phyloP scores from a whole-genome alignment of 768 basidiomycete genomes.

The Tylopilus felleus region DNA sequence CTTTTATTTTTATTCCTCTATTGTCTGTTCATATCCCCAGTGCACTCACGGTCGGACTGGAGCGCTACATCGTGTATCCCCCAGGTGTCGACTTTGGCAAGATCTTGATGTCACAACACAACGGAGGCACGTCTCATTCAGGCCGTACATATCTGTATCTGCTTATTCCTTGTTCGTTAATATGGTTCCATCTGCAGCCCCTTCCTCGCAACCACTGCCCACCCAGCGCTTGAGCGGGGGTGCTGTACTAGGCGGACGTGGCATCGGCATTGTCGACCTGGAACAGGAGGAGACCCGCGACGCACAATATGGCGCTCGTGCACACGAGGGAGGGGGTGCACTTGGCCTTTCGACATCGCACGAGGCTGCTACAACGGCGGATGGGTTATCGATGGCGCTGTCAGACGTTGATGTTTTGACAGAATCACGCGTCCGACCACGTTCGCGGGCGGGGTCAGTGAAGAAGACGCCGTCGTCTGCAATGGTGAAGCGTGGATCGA shows the following conservation, averaged over 20 bases:
- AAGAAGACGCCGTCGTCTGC: constrained; percentile 8
- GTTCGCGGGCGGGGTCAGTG: constrained; percentile 7
- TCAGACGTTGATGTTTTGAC: background rate
- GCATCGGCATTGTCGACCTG: constrained; percentile 23
- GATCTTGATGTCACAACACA: constrained; percentile 29
- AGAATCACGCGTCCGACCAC: background rate
- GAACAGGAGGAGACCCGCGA: constrained; percentile 24
- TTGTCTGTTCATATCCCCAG: constrained; percentile 13
- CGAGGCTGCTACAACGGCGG: background rate
- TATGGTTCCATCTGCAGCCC: background rate
- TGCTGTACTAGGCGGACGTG: constrained; percentile 30
- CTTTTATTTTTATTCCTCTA: background rate
- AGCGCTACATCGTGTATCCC: constrained; percentile 70
- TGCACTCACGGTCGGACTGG: constrained; percentile 55
- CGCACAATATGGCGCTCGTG: constrained; percentile 5
- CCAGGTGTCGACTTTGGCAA: constrained; percentile 61
- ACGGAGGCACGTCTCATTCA: constrained; percentile 12
- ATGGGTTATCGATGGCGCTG: background rate
- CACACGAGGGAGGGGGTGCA: background rate
- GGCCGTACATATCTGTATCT: background rate
- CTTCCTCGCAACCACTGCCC: constrained; percentile 7
- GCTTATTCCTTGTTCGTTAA: background rate
- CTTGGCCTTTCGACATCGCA: background rate
- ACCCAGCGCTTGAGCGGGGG: constrained; percentile 12
- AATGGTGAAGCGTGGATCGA: background rate